These are phyloP conservation scores for Starmerella sp. DNA, from an alignment of 805 yeast genomes.

Conservation along the genomic window DNA sequence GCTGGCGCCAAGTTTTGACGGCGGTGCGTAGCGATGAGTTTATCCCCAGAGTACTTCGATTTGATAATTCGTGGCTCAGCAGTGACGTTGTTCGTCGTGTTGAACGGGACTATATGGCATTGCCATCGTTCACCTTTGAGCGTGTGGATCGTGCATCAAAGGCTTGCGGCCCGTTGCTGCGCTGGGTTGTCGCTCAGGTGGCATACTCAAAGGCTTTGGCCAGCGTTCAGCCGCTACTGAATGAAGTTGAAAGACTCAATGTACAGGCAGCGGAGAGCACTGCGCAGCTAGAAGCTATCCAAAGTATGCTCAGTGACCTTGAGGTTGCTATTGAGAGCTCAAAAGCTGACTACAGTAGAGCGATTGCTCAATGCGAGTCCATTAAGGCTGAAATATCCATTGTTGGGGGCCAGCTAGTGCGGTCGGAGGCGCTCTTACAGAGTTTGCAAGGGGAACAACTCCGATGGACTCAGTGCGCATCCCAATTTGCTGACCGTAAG, in stretches of 20 bases:
- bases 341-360: slow-evolving; percentile 54
- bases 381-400: slow-evolving; percentile 58
- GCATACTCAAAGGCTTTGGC: slow-evolving; percentile 60
- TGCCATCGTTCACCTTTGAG: slow-evolving; percentile 56
- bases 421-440: slow-evolving; percentile 53
- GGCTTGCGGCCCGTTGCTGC: slow-evolving; percentile 84
- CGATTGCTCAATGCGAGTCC: slow-evolving; percentile 69
- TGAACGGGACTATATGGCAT: slow-evolving; percentile 48
- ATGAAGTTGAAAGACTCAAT: slow-evolving; percentile 54
- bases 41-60: slow-evolving; percentile 67
- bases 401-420: slow-evolving; percentile 48
- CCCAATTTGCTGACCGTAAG: slow-evolving; percentile 38
- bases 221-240: slow-evolving; percentile 58
- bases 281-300: slow-evolving; percentile 55
- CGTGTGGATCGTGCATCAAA: slow-evolving; percentile 80
- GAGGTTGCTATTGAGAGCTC: slow-evolving; percentile 56
- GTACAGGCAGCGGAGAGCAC: slow-evolving; percentile 36
- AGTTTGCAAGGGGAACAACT: slow-evolving; percentile 54
- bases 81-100: slow-evolving; percentile 43
- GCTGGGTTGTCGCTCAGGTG: slow-evolving; percentile 88
- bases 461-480: slow-evolving; percentile 62
- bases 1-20: slow-evolving; percentile 76
- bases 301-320: slow-evolving; percentile 68
- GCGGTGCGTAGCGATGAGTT: slow-evolving; percentile 81
- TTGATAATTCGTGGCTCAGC: slow-evolving; percentile 54